A percentile compares a stretch with the other conserved stretches of the same genome.
These are phyloP conservation scores for Kernera saxatilis DNA, from an alignment of 345 rosid species.

Conservation along the genomic window DNA sequence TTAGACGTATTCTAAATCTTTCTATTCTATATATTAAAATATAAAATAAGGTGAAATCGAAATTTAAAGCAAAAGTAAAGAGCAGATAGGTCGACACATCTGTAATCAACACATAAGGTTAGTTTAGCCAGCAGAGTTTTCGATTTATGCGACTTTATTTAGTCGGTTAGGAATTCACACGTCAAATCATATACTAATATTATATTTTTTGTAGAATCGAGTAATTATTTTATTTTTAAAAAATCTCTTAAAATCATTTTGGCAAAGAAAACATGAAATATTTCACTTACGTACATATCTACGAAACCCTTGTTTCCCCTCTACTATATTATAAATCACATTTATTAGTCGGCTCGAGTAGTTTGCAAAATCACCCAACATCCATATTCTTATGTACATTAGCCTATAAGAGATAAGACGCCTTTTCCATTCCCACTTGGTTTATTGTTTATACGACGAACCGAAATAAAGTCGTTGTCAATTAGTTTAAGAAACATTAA, in stretches of 20 bases:
- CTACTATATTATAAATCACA: not conserved
- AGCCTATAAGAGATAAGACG: not conserved
- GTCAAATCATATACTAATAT: not conserved
- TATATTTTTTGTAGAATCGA: not conserved
- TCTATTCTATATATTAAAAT: not conserved
- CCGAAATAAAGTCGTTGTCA: not conserved
- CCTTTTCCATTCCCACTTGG: not conserved
- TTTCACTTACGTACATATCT: not conserved
- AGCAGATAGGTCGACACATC: not conserved
- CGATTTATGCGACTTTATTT: not conserved
- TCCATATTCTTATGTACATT: not conserved
- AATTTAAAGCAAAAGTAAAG: not conserved
- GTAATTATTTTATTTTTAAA: not conserved
- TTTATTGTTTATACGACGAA: not conserved
- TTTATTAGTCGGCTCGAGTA: conserved; percentile 25
- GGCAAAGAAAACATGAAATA: not conserved
- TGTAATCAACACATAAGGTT: conserved; percentile 16
- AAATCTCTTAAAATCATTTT: not conserved
- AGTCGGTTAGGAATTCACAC: not conserved
- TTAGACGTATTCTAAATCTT: too few relatives aligned
- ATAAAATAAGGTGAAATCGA: not conserved
- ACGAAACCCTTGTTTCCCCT: not conserved
- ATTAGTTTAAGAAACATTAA: too few relatives aligned
- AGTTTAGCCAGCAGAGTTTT: not conserved
- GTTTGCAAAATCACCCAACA: not conserved